Evolutionary conservation across 2,329 filamentous ascomycete genomes (phyloP).

Genomic region (Colletotrichum eremochloae): DNA sequence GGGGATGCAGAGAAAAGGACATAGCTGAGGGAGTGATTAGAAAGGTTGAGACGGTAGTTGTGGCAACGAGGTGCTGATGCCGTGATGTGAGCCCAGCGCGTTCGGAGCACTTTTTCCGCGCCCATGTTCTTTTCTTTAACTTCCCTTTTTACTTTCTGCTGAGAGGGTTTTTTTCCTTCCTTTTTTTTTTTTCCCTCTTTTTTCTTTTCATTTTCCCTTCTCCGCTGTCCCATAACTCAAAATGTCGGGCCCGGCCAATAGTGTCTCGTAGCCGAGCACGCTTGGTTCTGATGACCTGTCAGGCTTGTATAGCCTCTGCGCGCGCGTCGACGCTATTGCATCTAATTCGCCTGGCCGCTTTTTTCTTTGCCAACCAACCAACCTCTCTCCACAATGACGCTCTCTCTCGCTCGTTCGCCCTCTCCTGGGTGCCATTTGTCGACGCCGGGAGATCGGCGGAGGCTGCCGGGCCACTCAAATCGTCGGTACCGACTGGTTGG

Average conservation of each 20-base stretch:
- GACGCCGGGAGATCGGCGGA: slow-evolving; percentile 37
- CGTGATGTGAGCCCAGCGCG: neutral
- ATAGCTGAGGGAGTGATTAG: too few relatives aligned
- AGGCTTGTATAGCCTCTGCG: neutral
- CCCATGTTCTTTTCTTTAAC: neutral
- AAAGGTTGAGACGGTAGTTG: slow-evolving; percentile 29
- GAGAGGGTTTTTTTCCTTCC: neutral
- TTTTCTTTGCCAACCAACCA: neutral
- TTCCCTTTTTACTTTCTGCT: too few relatives aligned
- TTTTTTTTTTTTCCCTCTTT: neutral
- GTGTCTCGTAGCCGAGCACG: slow-evolving; percentile 28
- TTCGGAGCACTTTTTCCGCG: neutral
- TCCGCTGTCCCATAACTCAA: neutral
- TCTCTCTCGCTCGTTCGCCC: neutral
- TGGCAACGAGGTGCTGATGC: slow-evolving; percentile 19
- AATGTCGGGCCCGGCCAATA: slow-evolving; percentile 33
- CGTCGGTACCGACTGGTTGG: slow-evolving; percentile 37
- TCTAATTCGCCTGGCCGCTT: neutral
- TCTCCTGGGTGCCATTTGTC: slow-evolving; percentile 1
- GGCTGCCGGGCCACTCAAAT: slow-evolving; percentile 13
- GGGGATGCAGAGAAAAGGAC: neutral
- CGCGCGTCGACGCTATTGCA: slow-evolving; percentile 10
- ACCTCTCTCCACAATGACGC: neutral
- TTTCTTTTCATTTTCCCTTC: neutral
- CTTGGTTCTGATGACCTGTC: slow-evolving; percentile 3